Evolutionary conservation across 108 stramenopile genomes (phyloP), one percentile per base, ranked within the genome.

Genomic region (Pseudonitzschia multiseries): DNA sequence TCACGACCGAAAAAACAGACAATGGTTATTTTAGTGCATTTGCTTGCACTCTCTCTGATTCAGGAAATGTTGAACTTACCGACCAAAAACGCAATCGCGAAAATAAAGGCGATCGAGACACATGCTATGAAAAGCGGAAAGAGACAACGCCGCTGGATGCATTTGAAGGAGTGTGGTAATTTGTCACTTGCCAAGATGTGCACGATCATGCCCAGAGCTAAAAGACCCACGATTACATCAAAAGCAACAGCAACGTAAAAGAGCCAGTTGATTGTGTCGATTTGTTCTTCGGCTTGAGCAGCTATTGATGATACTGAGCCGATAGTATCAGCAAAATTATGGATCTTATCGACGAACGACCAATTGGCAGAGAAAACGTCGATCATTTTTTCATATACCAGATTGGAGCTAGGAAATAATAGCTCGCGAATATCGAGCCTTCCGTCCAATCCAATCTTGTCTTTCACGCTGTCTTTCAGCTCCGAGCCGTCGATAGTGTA

Each of bases 241-340:
- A 67, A 67, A n/a, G 6, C 27, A 29, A 67, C 65, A 2, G 65
- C 65, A 50, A 67, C 24, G 28, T 67, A 67, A 44, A 67, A 67
- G 12, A 67, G 44, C 65, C 65, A 48, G 0, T 44, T 41, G 27
- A 67, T 27, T 18, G 42, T 20, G 15, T 10, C 12, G 48, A 51
- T 48, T 67, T 67, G 65, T 1, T 46, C 65, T 50, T 48, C 65
- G 4, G 65, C 28, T 27, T 26, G 9, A 15, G 21, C 3, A 48
- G 65, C 48, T 9, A 50, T 3, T 24, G 44, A 10, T 26, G 43
- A 28, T 15, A 67, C 42, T 8, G 46, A 50, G 22, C 28, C 12
- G 27, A 67, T 28, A 22, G n/a, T 28, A 22, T 44, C 26, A 6
- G 43, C 24, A 22, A 46, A 48, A 67, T 28, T n/a, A 29, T 48